Percentiles rank a stretch among this genome's conserved stretches.
Evolutionary conservation across 129 eudicot species (phyloP).

Genomic region (Lactuca sativa): DNA sequence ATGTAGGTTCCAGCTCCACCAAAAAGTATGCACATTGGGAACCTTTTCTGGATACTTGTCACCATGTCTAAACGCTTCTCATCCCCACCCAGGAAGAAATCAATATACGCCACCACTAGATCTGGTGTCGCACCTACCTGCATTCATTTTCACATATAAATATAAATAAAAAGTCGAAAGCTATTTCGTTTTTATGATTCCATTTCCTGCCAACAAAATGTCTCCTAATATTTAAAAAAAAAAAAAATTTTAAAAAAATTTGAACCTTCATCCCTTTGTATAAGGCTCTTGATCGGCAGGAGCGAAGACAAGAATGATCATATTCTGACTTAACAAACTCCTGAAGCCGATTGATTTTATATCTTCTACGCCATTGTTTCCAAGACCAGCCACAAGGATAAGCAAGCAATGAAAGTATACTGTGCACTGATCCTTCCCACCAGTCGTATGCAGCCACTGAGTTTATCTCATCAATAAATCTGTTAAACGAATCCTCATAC

Average conservation of each 20-base stretch:
- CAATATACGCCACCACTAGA: slow-evolving; percentile 70
- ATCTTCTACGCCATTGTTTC: slow-evolving; percentile 89
- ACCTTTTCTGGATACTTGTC: slow-evolving; percentile 80
- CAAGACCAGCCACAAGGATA: slow-evolving; percentile 96
- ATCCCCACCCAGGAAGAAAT: slow-evolving; percentile 89
- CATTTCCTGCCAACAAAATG: too few species aligned
- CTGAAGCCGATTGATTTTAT: slow-evolving; percentile 72
- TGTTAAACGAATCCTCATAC: slow-evolving; percentile 88
- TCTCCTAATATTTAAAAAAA: too few species aligned
- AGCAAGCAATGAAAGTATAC: slow-evolving; percentile 76
- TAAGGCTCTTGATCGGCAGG: slow-evolving; percentile 85
- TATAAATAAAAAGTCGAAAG: too few species aligned
- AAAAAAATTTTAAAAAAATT: not conserved
- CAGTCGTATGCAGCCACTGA: slow-evolving; percentile 88
- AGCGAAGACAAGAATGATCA: slow-evolving; percentile 87
- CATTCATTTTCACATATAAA: slow-evolving; percentile 9
- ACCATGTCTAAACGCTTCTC: slow-evolving; percentile 85
- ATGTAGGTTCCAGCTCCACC: slow-evolving; percentile 91
- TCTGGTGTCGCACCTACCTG: slow-evolving; percentile 92
- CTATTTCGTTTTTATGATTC: too few species aligned
- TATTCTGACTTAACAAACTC: slow-evolving; percentile 87
- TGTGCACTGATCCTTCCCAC: slow-evolving; percentile 97
- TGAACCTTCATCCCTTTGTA: slow-evolving; percentile 92
- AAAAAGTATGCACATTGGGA: slow-evolving; percentile 85
- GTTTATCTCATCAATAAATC: slow-evolving; percentile 83